Evolutionary conservation across 2,329 filamentous ascomycete genomes (phyloP).

Genomic region (Alternaria arbusti): DNA sequence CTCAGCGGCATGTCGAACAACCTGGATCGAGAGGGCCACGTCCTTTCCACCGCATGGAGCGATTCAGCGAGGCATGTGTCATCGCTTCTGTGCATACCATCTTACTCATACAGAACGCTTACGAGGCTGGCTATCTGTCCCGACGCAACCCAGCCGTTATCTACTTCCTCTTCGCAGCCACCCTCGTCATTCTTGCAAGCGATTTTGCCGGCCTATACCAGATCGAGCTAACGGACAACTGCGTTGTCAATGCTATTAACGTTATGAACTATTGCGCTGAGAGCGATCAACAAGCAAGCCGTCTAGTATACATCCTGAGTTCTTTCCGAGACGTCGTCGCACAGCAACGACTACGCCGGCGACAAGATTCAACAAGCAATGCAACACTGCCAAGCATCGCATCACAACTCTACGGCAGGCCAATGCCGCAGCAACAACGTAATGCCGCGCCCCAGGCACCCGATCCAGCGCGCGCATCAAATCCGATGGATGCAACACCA

Average conservation of each 20-base stretch:
- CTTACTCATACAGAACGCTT: conserved; percentile 49
- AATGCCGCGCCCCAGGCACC: background rate
- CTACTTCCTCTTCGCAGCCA: conserved; percentile 52
- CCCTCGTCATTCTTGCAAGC: conserved; percentile 49
- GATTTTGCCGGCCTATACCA: conserved; percentile 48
- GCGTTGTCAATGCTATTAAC: conserved; percentile 47
- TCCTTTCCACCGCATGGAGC: conserved; percentile 55
- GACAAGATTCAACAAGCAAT: conserved; percentile 31
- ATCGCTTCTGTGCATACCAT: conserved; percentile 52
- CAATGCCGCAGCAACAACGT: conserved; percentile 19
- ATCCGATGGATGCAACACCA: conserved; percentile 22
- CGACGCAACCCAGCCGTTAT: conserved; percentile 50
- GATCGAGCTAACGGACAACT: conserved; percentile 43
- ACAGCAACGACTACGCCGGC: conserved; percentile 37
- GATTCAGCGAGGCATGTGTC: conserved; percentile 52
- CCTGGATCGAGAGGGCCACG: conserved; percentile 32
- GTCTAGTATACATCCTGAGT: conserved; percentile 47
- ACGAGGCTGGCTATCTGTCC: conserved; percentile 50
- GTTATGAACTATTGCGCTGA: conserved; percentile 51
- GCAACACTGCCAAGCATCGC: conserved; percentile 41
- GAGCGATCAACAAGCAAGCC: conserved; percentile 49
- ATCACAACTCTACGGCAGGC: conserved; percentile 40
- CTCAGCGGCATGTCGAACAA: conserved; percentile 45
- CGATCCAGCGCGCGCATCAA: conserved; percentile 13
- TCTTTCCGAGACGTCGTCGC: conserved; percentile 48